These are phyloP conservation scores for Yamadazyma nakazawae DNA, from an alignment of 805 yeast genomes.

Conservation along the genomic window DNA sequence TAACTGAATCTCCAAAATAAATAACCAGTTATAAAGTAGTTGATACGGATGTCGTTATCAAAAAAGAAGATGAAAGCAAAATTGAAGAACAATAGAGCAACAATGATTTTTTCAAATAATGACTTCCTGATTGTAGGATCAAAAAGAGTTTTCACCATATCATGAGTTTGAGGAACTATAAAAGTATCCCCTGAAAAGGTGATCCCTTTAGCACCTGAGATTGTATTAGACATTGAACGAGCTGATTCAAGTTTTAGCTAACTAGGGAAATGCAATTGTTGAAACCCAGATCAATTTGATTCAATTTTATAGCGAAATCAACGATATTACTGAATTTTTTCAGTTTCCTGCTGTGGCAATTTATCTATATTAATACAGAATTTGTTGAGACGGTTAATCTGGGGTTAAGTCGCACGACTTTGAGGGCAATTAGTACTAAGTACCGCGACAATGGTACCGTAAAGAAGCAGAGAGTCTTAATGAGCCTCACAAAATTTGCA, in stretches of 20 bases:
- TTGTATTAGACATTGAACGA: constrained; percentile 16
- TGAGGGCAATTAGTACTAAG: not conserved
- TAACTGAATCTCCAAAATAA: constrained; percentile 73
- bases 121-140: constrained; percentile 75
- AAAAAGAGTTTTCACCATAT: constrained; percentile 77
- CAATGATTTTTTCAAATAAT: constrained; percentile 58
- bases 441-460: not conserved
- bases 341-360: not conserved
- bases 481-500: not conserved
- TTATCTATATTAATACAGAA: not conserved
- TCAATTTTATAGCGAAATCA: not conserved
- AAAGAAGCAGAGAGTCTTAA: not conserved
- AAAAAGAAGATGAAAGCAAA: constrained; percentile 32
- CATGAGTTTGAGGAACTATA: constrained; percentile 64
- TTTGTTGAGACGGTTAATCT: not conserved
- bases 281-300: not conserved
- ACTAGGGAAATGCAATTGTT: not conserved
- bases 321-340: not conserved
- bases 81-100: constrained; percentile 30
- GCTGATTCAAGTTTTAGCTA: not conserved
- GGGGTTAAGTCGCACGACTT: not conserved
- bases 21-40: constrained; percentile 52
- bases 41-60: constrained; percentile 23
- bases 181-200: constrained; percentile 45
- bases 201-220: constrained; percentile 37